Base-by-base conservation (phyloP, 768 basidiomycete genomes). In the Dentipellis sp. region DNA sequence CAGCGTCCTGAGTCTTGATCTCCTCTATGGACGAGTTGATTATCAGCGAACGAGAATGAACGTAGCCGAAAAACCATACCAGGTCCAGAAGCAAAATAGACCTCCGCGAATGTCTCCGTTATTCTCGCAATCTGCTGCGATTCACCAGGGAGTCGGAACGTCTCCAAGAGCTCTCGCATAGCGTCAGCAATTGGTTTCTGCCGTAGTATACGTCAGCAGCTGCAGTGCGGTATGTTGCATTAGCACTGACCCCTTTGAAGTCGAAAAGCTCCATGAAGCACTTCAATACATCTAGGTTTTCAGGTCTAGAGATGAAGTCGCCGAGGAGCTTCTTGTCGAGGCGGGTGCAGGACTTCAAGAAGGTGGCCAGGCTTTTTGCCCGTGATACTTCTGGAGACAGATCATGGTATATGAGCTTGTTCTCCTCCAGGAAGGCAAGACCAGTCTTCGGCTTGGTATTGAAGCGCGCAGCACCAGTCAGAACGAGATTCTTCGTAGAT, bases 171-270 rank as follows among this genome's bases (percentile, higher is more conserved):
- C 66, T 97, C 94, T 21, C 97, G 83, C 87, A 99, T 86, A 1
- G 94, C 95, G 58, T 99, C 97, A 14, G 92, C 94, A 58, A 97
- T 80, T 14, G 86, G 82, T 88, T 95, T 95, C 94, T 97, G 62
- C 10, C 37, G 17, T 29, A 22, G 4, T 21, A 8, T 52, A 42
- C 8, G 39, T 19, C 17, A 52, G 10, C 21, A 9, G 52, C 6
- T 42, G 48, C 50, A 51, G 39, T 47, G 47, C 48, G n/a, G 4
- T 14, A 40, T 49, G 38, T 54, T 23, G 49, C 54, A 3, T 29
- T 29, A n/a, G 11, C 4, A 73, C 83, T 65, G 62, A 94, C 95
- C 59, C 86, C 78, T 65, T 84, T 81, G 70, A 97, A 98, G 68
- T 97, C 89, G 65, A 97, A 94, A 37, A 94, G 71, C 10, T 78